Base-by-base conservation (phyloP, 352 stramenopile genomes). In the Pythium chondricola region DNA sequence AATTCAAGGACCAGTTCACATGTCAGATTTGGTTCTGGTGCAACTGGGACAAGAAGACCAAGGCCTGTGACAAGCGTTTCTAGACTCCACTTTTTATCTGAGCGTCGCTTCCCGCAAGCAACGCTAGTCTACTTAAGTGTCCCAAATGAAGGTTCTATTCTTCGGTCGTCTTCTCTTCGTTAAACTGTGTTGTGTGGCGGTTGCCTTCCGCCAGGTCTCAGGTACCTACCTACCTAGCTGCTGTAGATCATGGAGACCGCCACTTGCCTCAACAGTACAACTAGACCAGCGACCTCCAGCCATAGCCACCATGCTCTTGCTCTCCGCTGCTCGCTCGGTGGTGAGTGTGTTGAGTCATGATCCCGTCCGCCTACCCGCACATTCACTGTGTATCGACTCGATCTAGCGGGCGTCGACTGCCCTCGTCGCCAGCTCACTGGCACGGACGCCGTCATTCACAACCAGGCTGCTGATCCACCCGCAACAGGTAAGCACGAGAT, bases 1-100 rank as follows among this genome's bases (percentile, higher is more conserved):
- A 50, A 13, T 50, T 22, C 29, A 25, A 50, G 11, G 29, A 40
- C 43, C 27, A 50, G 43, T 4, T 5, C 21, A 42, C 43, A 31
- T 52, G 45, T 35, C 45, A 52, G 45, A 38, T 52, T 35, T 52
- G 45, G 45, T 52, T 52, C 45, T 52, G 45, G 45, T 52, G 45
- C 35, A 52, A 52, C 45, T 52, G 45, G 45, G 25, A 52, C 45
- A 52, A 44, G 30, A 42, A 24, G 30, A 17, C 17, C 14, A 40
- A 51, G 20, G 10, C 18, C 13, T 51, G 43, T 32, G 26, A 13
- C 30, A 11, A 21, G 2, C 43, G 43, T 16, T 51, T 31, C 21
- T 51, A 51, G 32, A 11, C 26, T 9, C 38, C 18, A 43, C 33
- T 20, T 17, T n/a, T 8, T 6, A 40, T 18, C 7, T 13, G 7